Percentiles rank a stretch among this genome's conserved stretches.
phyloP scores from a whole-genome alignment of 257 asterid genomes.

The Asclepias syriaca region DNA sequence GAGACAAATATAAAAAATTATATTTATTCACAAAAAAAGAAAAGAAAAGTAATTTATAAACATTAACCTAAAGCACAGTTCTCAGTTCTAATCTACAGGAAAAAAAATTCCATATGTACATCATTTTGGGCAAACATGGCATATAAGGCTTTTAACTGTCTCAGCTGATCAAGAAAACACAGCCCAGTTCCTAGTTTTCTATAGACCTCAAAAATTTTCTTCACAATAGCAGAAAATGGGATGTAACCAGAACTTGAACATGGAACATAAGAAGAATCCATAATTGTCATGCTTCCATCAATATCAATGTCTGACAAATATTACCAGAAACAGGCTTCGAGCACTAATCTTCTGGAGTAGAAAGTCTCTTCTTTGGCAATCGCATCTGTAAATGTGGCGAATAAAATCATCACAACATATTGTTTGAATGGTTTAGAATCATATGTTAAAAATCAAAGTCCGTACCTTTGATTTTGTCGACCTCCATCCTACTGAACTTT shows the following conservation, averaged over 20 bases:
- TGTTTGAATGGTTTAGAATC: neutral
- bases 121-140: conserved; percentile 1
- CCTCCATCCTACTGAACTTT: conserved; percentile 72
- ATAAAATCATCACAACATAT: neutral
- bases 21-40: no score
- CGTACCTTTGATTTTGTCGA: conserved; percentile 66
- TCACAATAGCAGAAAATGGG: neutral
- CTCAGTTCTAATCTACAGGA: neutral
- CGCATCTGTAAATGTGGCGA: conserved; percentile 56
- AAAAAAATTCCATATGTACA: neutral
- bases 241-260: neutral
- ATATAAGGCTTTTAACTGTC: neutral
- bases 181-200: neutral
- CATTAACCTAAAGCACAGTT: neutral
- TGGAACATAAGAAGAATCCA: neutral
- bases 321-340: neutral
- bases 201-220: neutral
- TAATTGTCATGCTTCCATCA: neutral
- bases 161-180: neutral
- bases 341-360: conserved; percentile 15
- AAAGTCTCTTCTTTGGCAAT: conserved; percentile 49
- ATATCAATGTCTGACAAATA: neutral
- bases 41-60: no score
- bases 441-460: conserved; percentile 1
- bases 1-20: no score